Conservation (phyloP, 164 flowering plant genomes). For the Stephania yunnanensis region DNA sequence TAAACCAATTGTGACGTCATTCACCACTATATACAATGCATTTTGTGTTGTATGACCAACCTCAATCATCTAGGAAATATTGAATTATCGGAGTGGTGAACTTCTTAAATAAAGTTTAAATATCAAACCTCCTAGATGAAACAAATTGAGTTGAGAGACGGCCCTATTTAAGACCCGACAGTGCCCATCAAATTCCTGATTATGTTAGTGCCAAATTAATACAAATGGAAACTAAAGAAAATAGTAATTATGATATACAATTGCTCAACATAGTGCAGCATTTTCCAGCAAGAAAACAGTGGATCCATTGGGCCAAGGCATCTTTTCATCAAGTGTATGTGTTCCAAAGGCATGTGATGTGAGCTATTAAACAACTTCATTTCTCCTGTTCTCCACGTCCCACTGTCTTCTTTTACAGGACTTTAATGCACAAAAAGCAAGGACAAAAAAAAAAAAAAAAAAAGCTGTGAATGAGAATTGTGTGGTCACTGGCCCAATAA, state of each 20-base stretch:
- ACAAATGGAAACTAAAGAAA: not conserved
- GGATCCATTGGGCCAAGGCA: not conserved
- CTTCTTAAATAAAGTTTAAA: not conserved
- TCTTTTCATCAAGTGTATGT: not conserved
- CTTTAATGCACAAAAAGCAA: constrained; percentile 12
- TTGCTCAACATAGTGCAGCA: not conserved
- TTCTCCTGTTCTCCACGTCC: constrained; percentile 8
- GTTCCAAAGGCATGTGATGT: constrained; percentile 3
- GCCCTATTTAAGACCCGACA: not conserved
- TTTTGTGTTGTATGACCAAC: no score
- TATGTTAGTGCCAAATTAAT: not conserved
- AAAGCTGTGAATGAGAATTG: constrained; percentile 10
- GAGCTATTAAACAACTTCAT: constrained; percentile 8
- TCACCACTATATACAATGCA: no score
- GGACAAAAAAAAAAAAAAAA: constrained; percentile 1
- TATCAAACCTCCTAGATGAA: no score
- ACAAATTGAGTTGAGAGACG: not conserved
- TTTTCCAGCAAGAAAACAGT: not conserved
- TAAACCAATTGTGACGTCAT: not conserved
- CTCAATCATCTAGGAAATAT: no score
- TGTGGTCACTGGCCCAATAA: constrained; percentile 3
- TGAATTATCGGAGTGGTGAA: no score
- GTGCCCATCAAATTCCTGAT: not conserved
- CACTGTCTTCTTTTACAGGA: not conserved
- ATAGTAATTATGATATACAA: not conserved